Percentiles rank a stretch among this genome's conserved stretches.
These are phyloP conservation scores for Xenosphaeropsis pyriputrescens DNA, from an alignment of 2,329 filamentous ascomycete species.

Conservation along the genomic window DNA sequence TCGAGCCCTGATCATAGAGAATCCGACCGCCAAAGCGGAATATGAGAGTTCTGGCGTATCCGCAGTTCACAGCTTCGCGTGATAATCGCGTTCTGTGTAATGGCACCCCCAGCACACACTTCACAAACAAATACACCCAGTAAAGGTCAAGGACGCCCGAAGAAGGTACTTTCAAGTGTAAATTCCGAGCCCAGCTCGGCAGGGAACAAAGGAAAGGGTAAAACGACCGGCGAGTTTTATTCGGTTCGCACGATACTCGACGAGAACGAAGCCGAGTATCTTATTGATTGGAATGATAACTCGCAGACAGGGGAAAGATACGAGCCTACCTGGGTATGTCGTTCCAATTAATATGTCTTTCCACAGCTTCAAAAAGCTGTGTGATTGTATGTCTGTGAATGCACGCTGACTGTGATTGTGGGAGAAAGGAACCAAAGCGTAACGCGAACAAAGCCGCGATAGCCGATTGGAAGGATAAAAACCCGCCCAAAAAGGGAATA, in stretches of 20 bases:
- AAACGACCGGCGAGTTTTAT: background rate
- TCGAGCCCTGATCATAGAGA: too few species aligned
- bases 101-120: too few species aligned
- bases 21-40: too few species aligned
- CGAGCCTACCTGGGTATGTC: constrained; percentile 34
- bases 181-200: too few species aligned
- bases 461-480: constrained; percentile 3
- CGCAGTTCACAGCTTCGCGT: too few species aligned
- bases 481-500: background rate
- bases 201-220: too few species aligned
- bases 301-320: constrained; percentile 30
- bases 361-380: background rate
- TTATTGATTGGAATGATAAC: constrained; percentile 41
- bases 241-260: background rate
- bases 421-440: constrained; percentile 11
- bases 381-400: constrained; percentile 1
- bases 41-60: too few species aligned
- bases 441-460: background rate
- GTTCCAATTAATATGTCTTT: background rate
- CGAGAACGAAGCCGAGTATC: constrained; percentile 22
- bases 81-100: too few species aligned
- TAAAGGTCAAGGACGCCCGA: too few species aligned
- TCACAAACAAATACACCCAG: too few species aligned
- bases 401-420: too few species aligned
- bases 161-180: too few species aligned